Evolutionary conservation across 257 asterid species (phyloP).

Genomic region (Petrea volubilis): DNA sequence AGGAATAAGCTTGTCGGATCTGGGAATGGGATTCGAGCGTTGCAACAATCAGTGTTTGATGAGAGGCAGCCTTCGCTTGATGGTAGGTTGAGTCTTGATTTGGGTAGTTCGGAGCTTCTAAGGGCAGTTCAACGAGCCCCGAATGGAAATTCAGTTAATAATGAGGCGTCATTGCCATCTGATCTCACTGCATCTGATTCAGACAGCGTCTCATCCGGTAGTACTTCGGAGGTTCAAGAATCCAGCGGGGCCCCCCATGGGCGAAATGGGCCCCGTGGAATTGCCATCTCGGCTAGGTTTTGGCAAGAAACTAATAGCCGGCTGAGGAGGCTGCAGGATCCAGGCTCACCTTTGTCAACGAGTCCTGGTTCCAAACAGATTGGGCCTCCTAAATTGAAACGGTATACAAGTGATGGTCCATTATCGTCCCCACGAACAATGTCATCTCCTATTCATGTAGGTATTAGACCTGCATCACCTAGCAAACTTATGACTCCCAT

Average conservation of each 20-base stretch:
- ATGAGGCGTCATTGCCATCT: constrained; percentile 50
- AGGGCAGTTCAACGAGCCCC: constrained; percentile 36
- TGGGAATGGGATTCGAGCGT: constrained; percentile 42
- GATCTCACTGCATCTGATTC: constrained; percentile 83
- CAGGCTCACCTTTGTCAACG: constrained; percentile 64
- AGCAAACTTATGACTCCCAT: constrained; percentile 53
- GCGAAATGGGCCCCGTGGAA: constrained; percentile 60
- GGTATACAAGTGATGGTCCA: constrained; percentile 53
- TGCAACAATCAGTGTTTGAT: constrained; percentile 65
- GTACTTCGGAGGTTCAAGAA: constrained; percentile 82
- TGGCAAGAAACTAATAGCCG: constrained; percentile 97
- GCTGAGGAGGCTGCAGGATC: constrained; percentile 89
- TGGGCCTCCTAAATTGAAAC: constrained; percentile 61
- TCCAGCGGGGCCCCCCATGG: constrained; percentile 37
- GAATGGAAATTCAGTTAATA: constrained; percentile 49
- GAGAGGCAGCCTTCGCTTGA: constrained; percentile 74
- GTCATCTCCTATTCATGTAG: constrained; percentile 76
- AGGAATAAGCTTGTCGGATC: constrained; percentile 63
- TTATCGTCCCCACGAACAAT: constrained; percentile 66
- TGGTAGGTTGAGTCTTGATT: constrained; percentile 69
- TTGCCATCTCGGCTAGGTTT: constrained; percentile 74
- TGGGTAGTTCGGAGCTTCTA: constrained; percentile 53
- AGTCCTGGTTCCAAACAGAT: constrained; percentile 67
- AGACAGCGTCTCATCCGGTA: constrained; percentile 94
- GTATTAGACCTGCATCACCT: constrained; percentile 75